A percentile compares a stretch with the other conserved stretches of the same genome.
Evolutionary conservation across 805 yeast genomes (phyloP).

Genomic region (Schwanniomyces polymorphus): DNA sequence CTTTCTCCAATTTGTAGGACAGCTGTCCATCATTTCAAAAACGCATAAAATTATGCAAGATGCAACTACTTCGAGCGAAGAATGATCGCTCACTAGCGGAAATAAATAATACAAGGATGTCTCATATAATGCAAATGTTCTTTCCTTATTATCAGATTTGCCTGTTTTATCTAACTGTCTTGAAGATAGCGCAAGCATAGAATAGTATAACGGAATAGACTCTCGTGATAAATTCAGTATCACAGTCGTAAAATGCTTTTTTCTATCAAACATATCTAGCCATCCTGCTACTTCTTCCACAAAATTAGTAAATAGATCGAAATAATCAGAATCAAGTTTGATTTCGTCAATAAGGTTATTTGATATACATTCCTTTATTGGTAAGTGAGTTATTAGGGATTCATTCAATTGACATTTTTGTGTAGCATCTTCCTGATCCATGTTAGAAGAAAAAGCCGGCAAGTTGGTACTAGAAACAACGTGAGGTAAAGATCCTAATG

Average conservation of each 20-base stretch:
- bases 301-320: slow-evolving; percentile 1
- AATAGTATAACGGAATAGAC: slow-evolving; percentile 1
- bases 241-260: slow-evolving; percentile 3
- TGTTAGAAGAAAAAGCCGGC: not conserved
- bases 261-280: slow-evolving; percentile 3
- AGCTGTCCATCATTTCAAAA: slow-evolving; percentile 3
- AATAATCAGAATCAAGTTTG: not conserved
- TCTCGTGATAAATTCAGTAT: slow-evolving; percentile 2
- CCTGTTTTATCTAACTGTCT: not conserved
- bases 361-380: not conserved
- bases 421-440: not conserved
- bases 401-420: not conserved
- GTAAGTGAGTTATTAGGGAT: not conserved
- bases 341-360: slow-evolving; percentile 2
- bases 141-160: not conserved
- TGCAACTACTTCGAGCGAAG: slow-evolving; percentile 1
- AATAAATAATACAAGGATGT: slow-evolving; percentile 1
- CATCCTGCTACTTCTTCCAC: slow-evolving; percentile 2
- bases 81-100: not conserved
- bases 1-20: slow-evolving; percentile 1
- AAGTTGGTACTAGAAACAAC: not conserved
- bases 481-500: not conserved
- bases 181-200: slow-evolving; percentile 1
- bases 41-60: slow-evolving; percentile 3
- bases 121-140: slow-evolving; percentile 2